Percentiles rank a stretch among this genome's conserved stretches.
phyloP scores from a whole-genome alignment of 495 filamentous ascomycete species.

The Penicillium maclennaniae region DNA sequence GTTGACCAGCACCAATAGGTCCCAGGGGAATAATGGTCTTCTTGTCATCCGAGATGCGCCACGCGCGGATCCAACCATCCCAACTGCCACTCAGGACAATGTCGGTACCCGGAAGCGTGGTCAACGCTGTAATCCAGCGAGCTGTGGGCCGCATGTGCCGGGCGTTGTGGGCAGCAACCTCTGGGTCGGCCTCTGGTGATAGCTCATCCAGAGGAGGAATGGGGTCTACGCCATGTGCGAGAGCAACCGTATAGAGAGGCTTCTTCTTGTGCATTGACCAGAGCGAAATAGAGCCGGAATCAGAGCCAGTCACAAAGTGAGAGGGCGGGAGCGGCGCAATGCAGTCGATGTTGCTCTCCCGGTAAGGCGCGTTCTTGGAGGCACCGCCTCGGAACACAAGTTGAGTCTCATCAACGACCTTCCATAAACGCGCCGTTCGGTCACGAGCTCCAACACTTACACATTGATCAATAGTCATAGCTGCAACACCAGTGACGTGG shows the following conservation, averaged over 20 bases:
- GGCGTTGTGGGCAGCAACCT: conserved; percentile 54
- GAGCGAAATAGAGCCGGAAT: conserved; percentile 81
- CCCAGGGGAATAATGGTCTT: conserved; percentile 69
- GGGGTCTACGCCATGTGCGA: conserved; percentile 80
- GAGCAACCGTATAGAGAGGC: conserved; percentile 70
- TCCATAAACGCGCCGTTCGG: conserved; percentile 92
- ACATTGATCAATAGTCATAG: conserved; percentile 80
- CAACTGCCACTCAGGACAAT: conserved; percentile 86
- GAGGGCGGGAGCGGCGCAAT: conserved; percentile 85
- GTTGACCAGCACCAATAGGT: conserved; percentile 47
- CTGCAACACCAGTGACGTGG: conserved; percentile 74
- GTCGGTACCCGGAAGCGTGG: conserved; percentile 82
- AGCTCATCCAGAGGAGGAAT: conserved; percentile 60
- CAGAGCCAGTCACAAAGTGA: conserved; percentile 87
- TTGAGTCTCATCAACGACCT: conserved; percentile 91
- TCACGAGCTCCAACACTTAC: conserved; percentile 87
- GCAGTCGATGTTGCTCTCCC: conserved; percentile 86
- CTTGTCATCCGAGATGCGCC: conserved; percentile 80
- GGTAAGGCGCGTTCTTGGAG: conserved; percentile 46
- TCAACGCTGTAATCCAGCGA: conserved; percentile 85
- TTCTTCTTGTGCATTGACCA: conserved; percentile 96
- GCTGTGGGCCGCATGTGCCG: conserved; percentile 49
- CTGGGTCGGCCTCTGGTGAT: conserved; percentile 62
- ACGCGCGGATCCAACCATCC: conserved; percentile 86
- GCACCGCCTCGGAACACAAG: conserved; percentile 88